Conservation (phyloP, 106 monocot species). For the Dioscorea dumetorum region DNA sequence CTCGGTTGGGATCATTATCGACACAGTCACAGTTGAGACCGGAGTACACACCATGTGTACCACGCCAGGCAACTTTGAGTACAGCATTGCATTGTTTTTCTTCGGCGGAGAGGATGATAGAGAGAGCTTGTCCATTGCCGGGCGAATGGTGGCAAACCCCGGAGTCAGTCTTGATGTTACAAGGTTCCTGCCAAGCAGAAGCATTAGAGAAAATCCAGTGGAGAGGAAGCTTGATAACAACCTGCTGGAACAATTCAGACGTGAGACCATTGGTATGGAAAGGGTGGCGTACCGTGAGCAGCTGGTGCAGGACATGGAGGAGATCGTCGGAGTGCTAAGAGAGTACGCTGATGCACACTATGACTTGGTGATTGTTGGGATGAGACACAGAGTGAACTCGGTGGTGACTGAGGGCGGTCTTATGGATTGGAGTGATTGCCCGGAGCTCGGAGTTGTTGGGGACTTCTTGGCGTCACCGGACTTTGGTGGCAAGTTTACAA, state of each 20-base stretch:
- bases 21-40: constrained; percentile 1
- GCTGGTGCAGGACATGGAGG: constrained; percentile 50
- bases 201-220: constrained; percentile 13
- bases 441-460: constrained; percentile 56
- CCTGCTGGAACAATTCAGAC: constrained; percentile 25
- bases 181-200: constrained; percentile 28
- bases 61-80: background rate
- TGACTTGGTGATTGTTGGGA: constrained; percentile 46
- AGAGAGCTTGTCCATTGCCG: constrained; percentile 46
- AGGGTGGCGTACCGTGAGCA: constrained; percentile 36
- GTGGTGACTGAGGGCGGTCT: constrained; percentile 24
- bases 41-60: background rate
- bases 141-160: constrained; percentile 35
- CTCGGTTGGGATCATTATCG: constrained; percentile 49
- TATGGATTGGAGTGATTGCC: constrained; percentile 45
- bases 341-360: background rate
- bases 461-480: constrained; percentile 52
- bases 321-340: constrained; percentile 2
- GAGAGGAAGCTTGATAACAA: constrained; percentile 24
- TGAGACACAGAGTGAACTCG: constrained; percentile 34
- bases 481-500: constrained; percentile 26
- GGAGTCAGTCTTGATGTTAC: constrained; percentile 20
- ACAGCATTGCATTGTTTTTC: constrained; percentile 44
- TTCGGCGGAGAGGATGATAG: constrained; percentile 76
- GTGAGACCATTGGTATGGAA: background rate